Evolutionary conservation across 371 early-diverging fungal genomes (phyloP), one percentile per base, ranked within the genome.

Genomic region (Actinomucor elegans): DNA sequence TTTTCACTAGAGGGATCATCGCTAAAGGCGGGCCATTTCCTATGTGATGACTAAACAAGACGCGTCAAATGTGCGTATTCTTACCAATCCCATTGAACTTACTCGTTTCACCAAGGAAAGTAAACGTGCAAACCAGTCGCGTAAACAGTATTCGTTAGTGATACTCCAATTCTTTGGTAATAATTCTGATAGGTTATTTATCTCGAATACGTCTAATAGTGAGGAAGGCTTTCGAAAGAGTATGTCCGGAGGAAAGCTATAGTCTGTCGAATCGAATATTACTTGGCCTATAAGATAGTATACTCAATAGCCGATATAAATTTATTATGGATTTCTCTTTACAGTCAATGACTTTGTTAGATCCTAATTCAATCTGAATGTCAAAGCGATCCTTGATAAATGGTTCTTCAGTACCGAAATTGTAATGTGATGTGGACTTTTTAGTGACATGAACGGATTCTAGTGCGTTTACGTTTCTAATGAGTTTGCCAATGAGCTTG

Each of bases 161-260:
- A 55, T 12, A 20, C 48, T n/a, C 48, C 48, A 55, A 2, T 20
- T 21, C 4, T 4, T 4, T 9, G 56, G 56, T 5, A 55, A 26
- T 34, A 55, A 21, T 11, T 3, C 29, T 3, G 1, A 14, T 5
- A 26, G 7, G 14, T 47, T 34, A 2, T 37, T 26, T 20, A 48
- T 20, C 9, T 38, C 28, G 23, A 31, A 29, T 8, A n/a, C 10
- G 18, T 35, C 29, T n/a, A 8, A 2, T 3, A 18, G 3, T n/a
- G 28, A 12, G n/a, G 17, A 27, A 8, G 29, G n/a, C 6, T 24
- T 33, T 5, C 26, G 36, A 26, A 55, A 41, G 4, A 48, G 17
- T 26, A 55, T 40, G 18, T 55, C 56, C 18, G 56, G 56, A 5
- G 56, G 56, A 24, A 41, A 42, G 11, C 15, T 8, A 8, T 40